Evolutionary conservation across 306 rosid genomes (phyloP), one percentile per base, ranked within the genome.

Genomic region (Hippophae tibetana): DNA sequence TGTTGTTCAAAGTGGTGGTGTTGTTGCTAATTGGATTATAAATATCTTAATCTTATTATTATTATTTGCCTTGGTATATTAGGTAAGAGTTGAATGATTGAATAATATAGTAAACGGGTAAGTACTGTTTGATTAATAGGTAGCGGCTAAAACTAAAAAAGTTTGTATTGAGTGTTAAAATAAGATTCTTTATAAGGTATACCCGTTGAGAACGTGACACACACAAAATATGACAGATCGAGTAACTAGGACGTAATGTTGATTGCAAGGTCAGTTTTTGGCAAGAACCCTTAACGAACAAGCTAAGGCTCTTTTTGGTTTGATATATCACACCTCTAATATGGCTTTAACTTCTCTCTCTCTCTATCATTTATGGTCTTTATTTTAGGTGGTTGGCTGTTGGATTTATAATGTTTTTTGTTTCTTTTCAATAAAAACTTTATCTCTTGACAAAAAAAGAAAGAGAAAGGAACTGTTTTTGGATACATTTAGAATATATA

Each of bases 51-150:
- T 12, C 2, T 5, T 26, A 42, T 25, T 58, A 48, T 47, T 49
- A 56, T 52, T 25, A 43, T 31, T 2, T 31, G 38, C 38, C 38
- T 31, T 4, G 3, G 38, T 43, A 46, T 43, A 41, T 45, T 57
- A 8, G 59, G 63, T 65, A 1, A 71, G 82, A 27, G 59, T 51
- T 71, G 76, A 48, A 64, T 59, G 77, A 80, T 49, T 79, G 77
- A 63, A 72, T 12, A 26, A 6, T 13, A 63, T 57, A 60, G 68
- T 63, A 66, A 54, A 63, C 58, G 12, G 52, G 53, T 51, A 68
- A 31, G 45, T 58, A 23, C 38, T 59, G 1, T 14, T 13, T 63
- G 52, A 40, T 10, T 54, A 13, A 3, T 64, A 31, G 55, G 61
- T 47, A 45, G 45, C 44, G 53, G 56, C 41, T 48, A 72, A 67